Evolutionary conservation across 805 yeast species (phyloP).

Genomic region (Candida silvicultrix): DNA sequence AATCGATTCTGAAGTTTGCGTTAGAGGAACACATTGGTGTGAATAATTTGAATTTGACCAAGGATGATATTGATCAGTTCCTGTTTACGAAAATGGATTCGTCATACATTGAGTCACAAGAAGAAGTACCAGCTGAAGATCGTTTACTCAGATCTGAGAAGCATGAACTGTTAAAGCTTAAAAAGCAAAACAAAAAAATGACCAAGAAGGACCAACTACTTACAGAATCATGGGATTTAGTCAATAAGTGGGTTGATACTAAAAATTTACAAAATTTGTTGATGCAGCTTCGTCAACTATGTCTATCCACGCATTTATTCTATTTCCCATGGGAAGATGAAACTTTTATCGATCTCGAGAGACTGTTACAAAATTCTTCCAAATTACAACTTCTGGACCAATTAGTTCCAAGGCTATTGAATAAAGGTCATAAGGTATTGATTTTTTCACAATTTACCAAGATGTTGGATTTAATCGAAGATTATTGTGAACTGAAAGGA

Average conservation of each 20-base stretch:
- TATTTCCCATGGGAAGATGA: constrained; percentile 67
- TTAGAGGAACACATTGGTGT: constrained; percentile 45
- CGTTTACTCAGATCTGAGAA: neutral
- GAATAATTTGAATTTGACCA: constrained; percentile 25
- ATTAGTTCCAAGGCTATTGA: constrained; percentile 44
- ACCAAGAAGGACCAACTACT: constrained; percentile 9
- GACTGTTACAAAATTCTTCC: constrained; percentile 53
- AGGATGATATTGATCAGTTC: constrained; percentile 34
- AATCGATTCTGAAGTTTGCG: constrained; percentile 37
- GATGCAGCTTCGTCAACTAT: constrained; percentile 81
- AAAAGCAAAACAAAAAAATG: constrained; percentile 2
- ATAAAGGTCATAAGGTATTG: constrained; percentile 58
- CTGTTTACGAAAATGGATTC: constrained; percentile 32
- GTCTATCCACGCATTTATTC: constrained; percentile 81
- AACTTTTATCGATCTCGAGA: constrained; percentile 30
- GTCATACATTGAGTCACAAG: constrained; percentile 18
- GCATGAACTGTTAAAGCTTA: constrained; percentile 6
- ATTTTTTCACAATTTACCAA: constrained; percentile 84
- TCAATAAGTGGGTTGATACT: constrained; percentile 35
- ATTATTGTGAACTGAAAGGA: constrained; percentile 52
- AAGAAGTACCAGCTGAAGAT: constrained; percentile 8
- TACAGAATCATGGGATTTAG: constrained; percentile 8
- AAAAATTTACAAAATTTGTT: constrained; percentile 59
- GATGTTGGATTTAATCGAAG: constrained; percentile 75
- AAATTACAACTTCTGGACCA: constrained; percentile 68